Percentiles rank a stretch among this genome's conserved stretches.
Evolutionary conservation across 2,329 filamentous ascomycete genomes (phyloP).

Genomic region (Aspergillus udagawae): DNA sequence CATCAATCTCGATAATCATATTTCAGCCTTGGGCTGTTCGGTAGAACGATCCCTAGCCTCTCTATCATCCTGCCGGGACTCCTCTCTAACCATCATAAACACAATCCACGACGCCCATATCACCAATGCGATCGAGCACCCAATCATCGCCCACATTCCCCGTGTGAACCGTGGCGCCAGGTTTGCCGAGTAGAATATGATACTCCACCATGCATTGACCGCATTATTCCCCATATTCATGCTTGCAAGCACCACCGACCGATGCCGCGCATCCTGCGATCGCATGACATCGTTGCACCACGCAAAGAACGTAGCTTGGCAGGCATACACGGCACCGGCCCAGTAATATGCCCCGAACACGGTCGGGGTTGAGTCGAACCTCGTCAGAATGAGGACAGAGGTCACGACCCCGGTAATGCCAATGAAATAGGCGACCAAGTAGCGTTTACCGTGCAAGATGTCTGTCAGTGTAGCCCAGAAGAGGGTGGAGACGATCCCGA

Average conservation of each 20-base stretch:
- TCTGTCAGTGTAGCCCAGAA: conserved; percentile 69
- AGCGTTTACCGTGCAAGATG: conserved; percentile 54
- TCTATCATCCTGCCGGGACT: conserved; percentile 1
- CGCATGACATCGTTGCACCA: conserved; percentile 71
- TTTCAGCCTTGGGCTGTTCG: background rate
- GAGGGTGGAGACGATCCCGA: conserved; percentile 54
- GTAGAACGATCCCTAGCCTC: background rate
- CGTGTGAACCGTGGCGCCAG: conserved; percentile 64
- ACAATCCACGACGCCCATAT: conserved; percentile 15
- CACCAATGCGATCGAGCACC: conserved; percentile 15
- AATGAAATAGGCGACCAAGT: conserved; percentile 65
- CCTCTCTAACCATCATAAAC: conserved; percentile 10
- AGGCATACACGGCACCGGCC: conserved; percentile 67
- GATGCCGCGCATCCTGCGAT: conserved; percentile 58
- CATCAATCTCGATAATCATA: background rate
- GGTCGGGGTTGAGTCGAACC: conserved; percentile 49
- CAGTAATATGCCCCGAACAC: conserved; percentile 67
- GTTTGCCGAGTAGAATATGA: conserved; percentile 65
- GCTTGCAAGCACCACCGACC: conserved; percentile 64
- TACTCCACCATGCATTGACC: conserved; percentile 69
- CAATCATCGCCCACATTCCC: conserved; percentile 32
- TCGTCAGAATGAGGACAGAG: conserved; percentile 57
- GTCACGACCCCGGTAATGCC: conserved; percentile 61
- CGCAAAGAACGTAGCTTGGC: conserved; percentile 70
- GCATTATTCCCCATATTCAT: conserved; percentile 69